Evolutionary conservation across 495 filamentous ascomycete species (phyloP).

Genomic region (Lasiosphaeriaceae sp.): DNA sequence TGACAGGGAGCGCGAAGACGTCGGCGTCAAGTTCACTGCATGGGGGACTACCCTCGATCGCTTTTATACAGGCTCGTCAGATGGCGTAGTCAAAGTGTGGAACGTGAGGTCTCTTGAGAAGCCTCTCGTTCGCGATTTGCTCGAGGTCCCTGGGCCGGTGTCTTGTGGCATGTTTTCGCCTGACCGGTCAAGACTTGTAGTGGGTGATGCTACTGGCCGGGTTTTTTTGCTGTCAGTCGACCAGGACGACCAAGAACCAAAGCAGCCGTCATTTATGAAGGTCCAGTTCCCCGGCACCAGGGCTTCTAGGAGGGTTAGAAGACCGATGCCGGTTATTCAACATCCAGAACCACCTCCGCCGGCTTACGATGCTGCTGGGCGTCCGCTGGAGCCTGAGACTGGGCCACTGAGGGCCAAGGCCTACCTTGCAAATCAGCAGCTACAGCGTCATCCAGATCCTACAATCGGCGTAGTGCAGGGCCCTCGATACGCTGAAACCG

Average conservation of each 20-base stretch:
- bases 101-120: slow-evolving; percentile 53
- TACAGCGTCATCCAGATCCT: slow-evolving; percentile 28
- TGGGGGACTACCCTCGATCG: slow-evolving; percentile 70
- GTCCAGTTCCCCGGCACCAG: slow-evolving; percentile 20
- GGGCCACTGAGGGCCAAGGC: slow-evolving; percentile 18
- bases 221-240: slow-evolving; percentile 63
- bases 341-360: slow-evolving; percentile 43
- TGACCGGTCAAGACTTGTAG: slow-evolving; percentile 64
- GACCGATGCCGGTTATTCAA: slow-evolving; percentile 38
- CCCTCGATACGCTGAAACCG: slow-evolving; percentile 35
- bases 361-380: slow-evolving; percentile 14
- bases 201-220: slow-evolving; percentile 73
- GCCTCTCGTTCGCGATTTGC: slow-evolving; percentile 59
- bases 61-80: slow-evolving; percentile 87
- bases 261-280: slow-evolving; percentile 11
- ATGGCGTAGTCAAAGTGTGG: slow-evolving; percentile 85
- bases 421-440: slow-evolving; percentile 28
- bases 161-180: slow-evolving; percentile 68
- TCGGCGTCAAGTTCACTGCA: slow-evolving; percentile 73
- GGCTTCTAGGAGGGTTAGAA: slow-evolving; percentile 21
- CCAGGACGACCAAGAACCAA: slow-evolving; percentile 25
- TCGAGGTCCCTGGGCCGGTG: slow-evolving; percentile 48
- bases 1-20: slow-evolving; percentile 64
- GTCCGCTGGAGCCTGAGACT: slow-evolving; percentile 8
- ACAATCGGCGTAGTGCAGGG: slow-evolving; percentile 46